phyloP scores from a whole-genome alignment of 495 filamentous ascomycete species.

The Penicillium psychrofluorescens region DNA sequence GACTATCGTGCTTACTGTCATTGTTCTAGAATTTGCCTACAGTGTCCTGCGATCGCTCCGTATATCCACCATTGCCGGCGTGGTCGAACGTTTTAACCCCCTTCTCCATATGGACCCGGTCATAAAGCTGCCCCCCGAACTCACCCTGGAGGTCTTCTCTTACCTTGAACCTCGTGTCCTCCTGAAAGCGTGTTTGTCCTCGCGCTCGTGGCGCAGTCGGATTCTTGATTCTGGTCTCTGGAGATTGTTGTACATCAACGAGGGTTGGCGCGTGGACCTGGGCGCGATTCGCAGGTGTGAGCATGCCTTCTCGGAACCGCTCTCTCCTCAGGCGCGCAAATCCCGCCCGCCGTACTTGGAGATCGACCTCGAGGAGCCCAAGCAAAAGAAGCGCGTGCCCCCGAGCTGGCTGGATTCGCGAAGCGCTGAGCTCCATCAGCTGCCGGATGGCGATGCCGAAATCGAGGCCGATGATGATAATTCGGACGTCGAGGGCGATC shows the following conservation, averaged over 20 bases:
- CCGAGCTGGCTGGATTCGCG: constrained; percentile 34
- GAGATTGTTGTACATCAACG: constrained; percentile 68
- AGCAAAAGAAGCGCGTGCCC: constrained; percentile 45
- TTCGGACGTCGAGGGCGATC: constrained; percentile 25
- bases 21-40: constrained; percentile 40
- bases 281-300: constrained; percentile 64
- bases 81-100: constrained; percentile 68
- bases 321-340: constrained; percentile 37
- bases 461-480: constrained; percentile 39
- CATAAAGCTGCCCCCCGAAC: constrained; percentile 73
- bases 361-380: constrained; percentile 38
- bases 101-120: constrained; percentile 90
- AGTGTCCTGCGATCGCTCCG: constrained; percentile 62
- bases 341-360: constrained; percentile 36
- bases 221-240: constrained; percentile 82
- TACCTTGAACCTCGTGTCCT: constrained; percentile 74
- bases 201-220: constrained; percentile 72
- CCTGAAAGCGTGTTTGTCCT: constrained; percentile 68
- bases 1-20: too few species aligned
- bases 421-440: constrained; percentile 4
- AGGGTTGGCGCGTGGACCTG: constrained; percentile 75
- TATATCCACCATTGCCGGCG: constrained; percentile 65
- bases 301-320: constrained; percentile 40
- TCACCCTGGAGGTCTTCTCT: constrained; percentile 80
- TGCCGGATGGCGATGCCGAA: constrained; percentile 3